Evolutionary conservation across 75 land plant genomes (phyloP), one percentile per base, ranked within the genome.

Genomic region (Larix kaempferi): DNA sequence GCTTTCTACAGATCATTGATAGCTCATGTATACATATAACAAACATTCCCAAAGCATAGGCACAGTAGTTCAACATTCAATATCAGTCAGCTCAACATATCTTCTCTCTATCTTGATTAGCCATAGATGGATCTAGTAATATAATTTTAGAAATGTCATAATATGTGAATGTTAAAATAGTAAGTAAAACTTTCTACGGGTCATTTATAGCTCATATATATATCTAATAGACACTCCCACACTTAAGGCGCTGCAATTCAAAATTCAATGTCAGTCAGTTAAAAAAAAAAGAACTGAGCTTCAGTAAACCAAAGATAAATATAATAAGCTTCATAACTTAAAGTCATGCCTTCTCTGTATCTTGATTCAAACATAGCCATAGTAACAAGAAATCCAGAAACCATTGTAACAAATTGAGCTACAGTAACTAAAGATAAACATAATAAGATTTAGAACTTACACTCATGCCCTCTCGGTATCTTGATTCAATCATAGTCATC

Each of bases 311-410:
- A 27, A 10, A 76, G 15, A 33, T 29, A 33, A 54, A 64, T 59
- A 19, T 57, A 60, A 57, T 76, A 6, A 57, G 23, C 58, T 16
- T 27, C 14, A 33, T 33, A 63, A 84, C 87, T 81, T 84, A 92
- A 98, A 76, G 92, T 94, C 76, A 94, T 81, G 79, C 89, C 90
- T 77, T 97, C 99, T 82, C 77, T 91, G 85, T 85, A 97, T 78
- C 92, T 89, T 58, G 95, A 89, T 72, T 97, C 99, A 79, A 97
- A 97, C 14, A 94, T 75, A n/a, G 95, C 79, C 98, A 97, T 94
- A 26, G 99, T 98, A 78, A 95, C 99, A 58, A 97, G 89, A 62
- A 98, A 97, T 58, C 98, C 98, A 78, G 98, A 94, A 59, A 94
- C 99, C 95, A 97, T 97, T 12, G 98, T 97, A n/a, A 98, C 95